A percentile compares a stretch with the other conserved stretches of the same genome.
phyloP scores from a whole-genome alignment of 805 yeast species.

The Myxozyma vanderwaltii region DNA sequence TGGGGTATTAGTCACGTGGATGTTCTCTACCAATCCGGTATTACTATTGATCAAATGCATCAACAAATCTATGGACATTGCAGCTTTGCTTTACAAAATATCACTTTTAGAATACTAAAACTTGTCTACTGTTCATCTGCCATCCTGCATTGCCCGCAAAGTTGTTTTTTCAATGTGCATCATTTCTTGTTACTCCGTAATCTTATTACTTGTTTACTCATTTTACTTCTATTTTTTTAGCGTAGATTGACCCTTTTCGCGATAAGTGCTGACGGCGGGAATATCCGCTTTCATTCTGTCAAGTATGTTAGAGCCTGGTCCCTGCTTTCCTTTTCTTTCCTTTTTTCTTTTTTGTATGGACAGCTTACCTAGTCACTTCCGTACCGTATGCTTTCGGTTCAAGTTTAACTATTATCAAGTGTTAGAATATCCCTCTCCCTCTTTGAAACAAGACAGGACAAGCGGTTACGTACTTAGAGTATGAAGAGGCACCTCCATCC shows the following conservation, averaged over 20 bases:
- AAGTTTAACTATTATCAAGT: constrained; percentile 53
- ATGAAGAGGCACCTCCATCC: constrained; percentile 98
- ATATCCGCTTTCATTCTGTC: constrained; percentile 83
- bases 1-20: neutral
- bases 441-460: neutral
- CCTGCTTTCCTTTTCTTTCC: too few relatives aligned
- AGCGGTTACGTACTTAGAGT: constrained; percentile 57
- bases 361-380: constrained; percentile 57
- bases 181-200: neutral
- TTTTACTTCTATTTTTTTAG: constrained; percentile 1
- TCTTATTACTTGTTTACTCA: neutral
- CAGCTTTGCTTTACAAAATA: too few relatives aligned
- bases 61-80: too few relatives aligned
- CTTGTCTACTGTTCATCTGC: too few relatives aligned
- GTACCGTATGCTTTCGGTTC: constrained; percentile 96
- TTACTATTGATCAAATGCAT: too few relatives aligned
- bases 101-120: too few relatives aligned
- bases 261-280: constrained; percentile 96
- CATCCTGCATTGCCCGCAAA: too few relatives aligned
- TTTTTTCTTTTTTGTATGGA: neutral
- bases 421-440: neutral
- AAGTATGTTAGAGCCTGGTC: neutral
- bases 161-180: neutral
- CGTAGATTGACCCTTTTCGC: constrained; percentile 69
- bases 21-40: too few relatives aligned